A percentile compares a stretch with the other conserved stretches of the same genome.
Conservation (phyloP, 1,139 yeast genomes). For the Taiozyma sp. region DNA sequence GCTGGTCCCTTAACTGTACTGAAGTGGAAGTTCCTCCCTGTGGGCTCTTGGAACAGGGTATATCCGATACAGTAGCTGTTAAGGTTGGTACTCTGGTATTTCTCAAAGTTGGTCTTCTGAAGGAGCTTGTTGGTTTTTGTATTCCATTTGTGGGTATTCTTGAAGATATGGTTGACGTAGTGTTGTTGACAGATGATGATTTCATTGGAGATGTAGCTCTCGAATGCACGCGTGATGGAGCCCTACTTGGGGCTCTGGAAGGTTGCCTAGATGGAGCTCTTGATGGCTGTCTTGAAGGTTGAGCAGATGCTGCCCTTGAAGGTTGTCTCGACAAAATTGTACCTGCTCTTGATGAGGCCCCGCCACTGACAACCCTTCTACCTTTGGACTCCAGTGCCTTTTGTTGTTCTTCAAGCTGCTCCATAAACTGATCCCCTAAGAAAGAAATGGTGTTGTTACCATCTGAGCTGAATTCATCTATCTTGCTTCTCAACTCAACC, state of each 20-base stretch:
- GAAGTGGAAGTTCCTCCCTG: constrained; percentile 7
- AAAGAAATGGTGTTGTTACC: constrained; percentile 31
- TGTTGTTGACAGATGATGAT: neutral
- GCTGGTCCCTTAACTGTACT: constrained; percentile 8
- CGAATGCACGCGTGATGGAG: constrained; percentile 5
- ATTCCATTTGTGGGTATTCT: constrained; percentile 13
- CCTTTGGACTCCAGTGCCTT: constrained; percentile 17
- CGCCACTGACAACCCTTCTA: constrained; percentile 13
- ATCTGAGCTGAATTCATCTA: constrained; percentile 41
- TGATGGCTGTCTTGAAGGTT: constrained; percentile 4
- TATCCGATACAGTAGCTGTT: constrained; percentile 8
- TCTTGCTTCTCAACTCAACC: constrained; percentile 41
- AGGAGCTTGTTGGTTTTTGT: constrained; percentile 15
- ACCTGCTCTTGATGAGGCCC: constrained; percentile 13
- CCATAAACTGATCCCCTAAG: constrained; percentile 37
- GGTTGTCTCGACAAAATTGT: constrained; percentile 13
- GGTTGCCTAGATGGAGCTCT: constrained; percentile 7
- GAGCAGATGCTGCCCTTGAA: constrained; percentile 9
- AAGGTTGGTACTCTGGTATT: constrained; percentile 8
- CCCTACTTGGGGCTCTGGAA: neutral
- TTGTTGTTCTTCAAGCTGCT: constrained; percentile 37
- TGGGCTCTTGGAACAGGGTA: constrained; percentile 14
- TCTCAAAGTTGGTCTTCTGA: constrained; percentile 10
- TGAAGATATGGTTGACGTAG: neutral
- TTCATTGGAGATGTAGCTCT: constrained; percentile 9